phyloP scores from a whole-genome alignment of 2,329 filamentous ascomycete species.

The Penicillium sp. region DNA sequence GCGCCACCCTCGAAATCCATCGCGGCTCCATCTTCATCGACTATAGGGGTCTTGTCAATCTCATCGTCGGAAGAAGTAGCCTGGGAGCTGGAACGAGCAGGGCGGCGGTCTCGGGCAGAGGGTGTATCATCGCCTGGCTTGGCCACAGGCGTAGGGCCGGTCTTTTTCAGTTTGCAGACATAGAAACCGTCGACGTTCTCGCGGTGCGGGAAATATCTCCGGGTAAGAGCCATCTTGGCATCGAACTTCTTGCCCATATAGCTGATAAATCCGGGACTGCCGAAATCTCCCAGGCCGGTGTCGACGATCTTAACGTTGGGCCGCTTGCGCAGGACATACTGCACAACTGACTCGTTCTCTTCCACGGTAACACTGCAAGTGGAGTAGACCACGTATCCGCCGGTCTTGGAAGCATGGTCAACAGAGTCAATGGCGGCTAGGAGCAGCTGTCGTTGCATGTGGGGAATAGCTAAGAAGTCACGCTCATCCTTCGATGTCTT shows the following conservation, averaged over 20 bases:
- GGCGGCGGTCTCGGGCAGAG: conserved; percentile 18
- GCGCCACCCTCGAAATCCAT: conserved; percentile 43
- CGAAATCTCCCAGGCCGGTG: conserved; percentile 76
- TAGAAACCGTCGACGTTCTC: conserved; percentile 99
- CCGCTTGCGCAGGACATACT: conserved; percentile 84
- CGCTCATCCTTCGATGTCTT: conserved; percentile 98
- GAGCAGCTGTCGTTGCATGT: conserved; percentile 90
- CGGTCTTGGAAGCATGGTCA: conserved; percentile 84
- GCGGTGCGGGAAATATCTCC: conserved; percentile 82
- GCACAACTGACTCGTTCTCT: conserved; percentile 88
- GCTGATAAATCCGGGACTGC: conserved; percentile 84
- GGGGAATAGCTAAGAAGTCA: conserved; percentile 88
- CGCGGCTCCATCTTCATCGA: conserved; percentile 35
- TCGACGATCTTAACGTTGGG: conserved; percentile 93
- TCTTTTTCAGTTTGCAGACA: conserved; percentile 95
- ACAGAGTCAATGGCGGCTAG: conserved; percentile 92
- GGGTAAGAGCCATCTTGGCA: conserved; percentile 71
- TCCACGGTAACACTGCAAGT: conserved; percentile 93
- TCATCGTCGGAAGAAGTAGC: conserved; percentile 38
- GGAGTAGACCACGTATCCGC: conserved; percentile 93
- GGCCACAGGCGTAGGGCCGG: conserved; percentile 61
- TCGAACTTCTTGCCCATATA: conserved; percentile 92
- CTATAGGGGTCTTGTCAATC: conserved; percentile 66
- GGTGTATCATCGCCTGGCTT: conserved; percentile 26
- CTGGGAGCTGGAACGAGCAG: conserved; percentile 20